Evolutionary conservation across 2,329 filamentous ascomycete species (phyloP), one percentile per base, ranked within the genome.

Genomic region (Ceratocystiopsis sp.): DNA sequence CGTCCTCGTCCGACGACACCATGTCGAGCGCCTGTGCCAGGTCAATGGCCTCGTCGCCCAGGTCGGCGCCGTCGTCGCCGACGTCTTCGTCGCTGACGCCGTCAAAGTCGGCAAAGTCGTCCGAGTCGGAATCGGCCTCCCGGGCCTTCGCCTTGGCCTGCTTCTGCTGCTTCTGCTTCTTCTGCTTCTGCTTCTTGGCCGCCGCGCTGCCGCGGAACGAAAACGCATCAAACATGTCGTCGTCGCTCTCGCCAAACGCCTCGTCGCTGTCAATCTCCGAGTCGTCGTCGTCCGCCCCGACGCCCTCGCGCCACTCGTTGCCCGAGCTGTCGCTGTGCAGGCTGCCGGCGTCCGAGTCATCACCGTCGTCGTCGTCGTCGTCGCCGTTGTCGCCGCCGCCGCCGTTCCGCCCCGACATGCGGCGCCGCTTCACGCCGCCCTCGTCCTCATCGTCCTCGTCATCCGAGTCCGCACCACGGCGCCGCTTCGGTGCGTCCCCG

Each of bases 241-340:
- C 79, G 54, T 94, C 87, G 53, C 84, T 91, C 50, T 84, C 79
- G 4, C 85, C 84, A 66, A 94, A 85, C 2, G 89, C 87, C 54
- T 93, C 84, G 56, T 78, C 74, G 52, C 71, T 75, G 50, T 78
- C 75, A 42, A 78, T 71, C 46, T 78, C 74, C 6, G 73, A 78
- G 51, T 78, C 74, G 17, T 77, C 69, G 35, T 77, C 73, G 32
- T 70, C 69, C 15, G 64, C 64, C 18, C 65, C 66, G 7, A 74
- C 66, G 21, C 87, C 86, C 41, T 93, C 67, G 41, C 71, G 78
- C 85, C 85, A 94, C 54, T 83, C 77, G 53, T 93, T 83, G 18
- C 85, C 86, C 47, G 87, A 83, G 47, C 80, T 84, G 55, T 94
- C 87, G 51, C 80, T 87, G 11, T 83, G 84, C 49, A 79, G 76